These are phyloP conservation scores for Rosa hybrid DNA, from an alignment of 331 rosid genomes.

Conservation along the genomic window DNA sequence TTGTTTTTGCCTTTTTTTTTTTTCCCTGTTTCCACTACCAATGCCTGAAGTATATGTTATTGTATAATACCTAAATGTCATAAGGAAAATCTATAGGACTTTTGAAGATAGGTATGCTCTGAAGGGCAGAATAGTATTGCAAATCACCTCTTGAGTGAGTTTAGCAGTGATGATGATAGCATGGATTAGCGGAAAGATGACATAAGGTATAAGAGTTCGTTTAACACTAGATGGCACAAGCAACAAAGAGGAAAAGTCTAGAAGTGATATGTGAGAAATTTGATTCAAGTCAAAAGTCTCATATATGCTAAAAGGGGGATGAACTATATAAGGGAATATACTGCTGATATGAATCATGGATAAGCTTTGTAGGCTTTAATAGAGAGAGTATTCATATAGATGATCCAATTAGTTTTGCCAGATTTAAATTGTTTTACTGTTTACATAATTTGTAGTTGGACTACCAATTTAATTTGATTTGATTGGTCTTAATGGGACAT, in stretches of 20 bases:
- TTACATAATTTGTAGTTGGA: not conserved
- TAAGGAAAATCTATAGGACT: not conserved
- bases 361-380: not conserved
- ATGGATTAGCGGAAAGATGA: not conserved
- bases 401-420: not conserved
- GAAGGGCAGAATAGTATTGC: not conserved
- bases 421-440: not conserved
- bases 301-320: not conserved
- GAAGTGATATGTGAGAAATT: not conserved
- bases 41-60: not conserved
- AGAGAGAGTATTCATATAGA: not conserved
- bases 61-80: slow-evolving; percentile 5
- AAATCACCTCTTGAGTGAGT: not conserved
- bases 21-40: not conserved
- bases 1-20: not conserved
- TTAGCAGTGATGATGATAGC: not conserved
- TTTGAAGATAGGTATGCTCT: not conserved
- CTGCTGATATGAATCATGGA: not conserved
- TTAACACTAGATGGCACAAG: slow-evolving; percentile 1
- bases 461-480: not conserved
- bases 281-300: not conserved
- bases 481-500: not conserved
- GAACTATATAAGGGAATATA: not conserved
- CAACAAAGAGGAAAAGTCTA: not conserved
- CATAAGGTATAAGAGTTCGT: not conserved